Evolutionary conservation across 495 filamentous ascomycete genomes (phyloP).

Genomic region (Niebla homalea): DNA sequence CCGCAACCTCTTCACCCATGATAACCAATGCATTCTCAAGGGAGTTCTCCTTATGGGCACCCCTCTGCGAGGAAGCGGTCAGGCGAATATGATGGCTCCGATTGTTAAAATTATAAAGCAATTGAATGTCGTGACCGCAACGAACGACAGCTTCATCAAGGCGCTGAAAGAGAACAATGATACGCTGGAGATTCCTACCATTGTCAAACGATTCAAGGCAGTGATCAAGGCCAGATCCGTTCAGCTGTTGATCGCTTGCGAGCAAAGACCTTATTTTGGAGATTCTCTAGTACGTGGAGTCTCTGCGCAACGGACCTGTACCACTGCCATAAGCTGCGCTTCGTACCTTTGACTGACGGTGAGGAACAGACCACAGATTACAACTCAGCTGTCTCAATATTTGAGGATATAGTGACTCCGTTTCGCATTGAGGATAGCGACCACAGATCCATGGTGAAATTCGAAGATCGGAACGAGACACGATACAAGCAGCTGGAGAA

Average conservation of each 20-base stretch:
- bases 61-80: conserved; percentile 3
- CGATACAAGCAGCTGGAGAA: conserved; percentile 3
- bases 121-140: neutral
- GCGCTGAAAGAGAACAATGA: neutral
- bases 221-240: conserved; percentile 1
- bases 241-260: neutral
- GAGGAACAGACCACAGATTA: neutral
- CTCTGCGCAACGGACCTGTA: no score
- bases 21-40: neutral
- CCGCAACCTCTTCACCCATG: neutral
- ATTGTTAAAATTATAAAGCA: neutral
- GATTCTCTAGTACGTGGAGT: neutral
- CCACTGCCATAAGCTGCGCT: neutral
- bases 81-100: neutral
- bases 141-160: conserved; percentile 1
- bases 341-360: neutral
- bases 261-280: neutral
- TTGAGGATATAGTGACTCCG: neutral
- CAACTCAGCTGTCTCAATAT: conserved; percentile 1
- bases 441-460: conserved; percentile 3
- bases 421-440: conserved; percentile 1
- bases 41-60: conserved; percentile 3
- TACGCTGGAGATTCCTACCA: neutral
- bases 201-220: conserved; percentile 1
- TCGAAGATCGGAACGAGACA: neutral